Evolutionary conservation across 805 yeast genomes (phyloP), one percentile per base, ranked within the genome.

Genomic region (Ogataea philodendri): DNA sequence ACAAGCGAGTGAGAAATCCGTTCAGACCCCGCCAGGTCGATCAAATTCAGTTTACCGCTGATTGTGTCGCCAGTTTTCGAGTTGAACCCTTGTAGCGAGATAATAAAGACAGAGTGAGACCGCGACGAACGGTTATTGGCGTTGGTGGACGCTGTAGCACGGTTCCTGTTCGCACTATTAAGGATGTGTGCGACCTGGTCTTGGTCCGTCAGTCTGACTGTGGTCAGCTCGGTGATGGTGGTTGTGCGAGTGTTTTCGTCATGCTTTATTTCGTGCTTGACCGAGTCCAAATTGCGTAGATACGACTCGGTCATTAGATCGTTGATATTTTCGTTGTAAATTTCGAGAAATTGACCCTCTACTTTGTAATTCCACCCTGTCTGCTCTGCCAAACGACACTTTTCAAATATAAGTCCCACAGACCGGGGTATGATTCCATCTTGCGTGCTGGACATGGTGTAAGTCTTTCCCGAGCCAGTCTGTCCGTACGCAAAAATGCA

Each of bases 401-500:
- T 73, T 4, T 70, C 60, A 52, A 87, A 87, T 4, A 90, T 81
- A 49, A 81, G 83, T 10, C 65, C 59, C 9, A 89, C 70, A 0
- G 96, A 83, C 11, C 75, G 66, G 1, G 95, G 87, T 21, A 88
- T 86, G 66, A 90, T 76, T 10, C 98, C 97, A 51, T 81, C 82
- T 1, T 59, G 51, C 0, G 73, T 63, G 16, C 70, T 63, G 2
- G 88, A 73, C 97, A 90, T 93, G 0, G 98, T 93, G 57, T 63
- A 81, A 0, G 97, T 90, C 56, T 90, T 90, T 3, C 98, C 98
- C 0, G 97, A 82, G 0, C 93, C 96, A 0, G 98, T 93, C 60
- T 90, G 98, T 1, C 98, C 98, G 57, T 93, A 90, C 0, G 97
- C 95, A 65, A 90, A 87, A 2, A 93, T 85, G 59, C 97, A 88